Percentiles rank a stretch among this genome's conserved stretches.
Evolutionary conservation across 768 basidiomycete genomes (phyloP).

Genomic region (Pisolithus sp.): DNA sequence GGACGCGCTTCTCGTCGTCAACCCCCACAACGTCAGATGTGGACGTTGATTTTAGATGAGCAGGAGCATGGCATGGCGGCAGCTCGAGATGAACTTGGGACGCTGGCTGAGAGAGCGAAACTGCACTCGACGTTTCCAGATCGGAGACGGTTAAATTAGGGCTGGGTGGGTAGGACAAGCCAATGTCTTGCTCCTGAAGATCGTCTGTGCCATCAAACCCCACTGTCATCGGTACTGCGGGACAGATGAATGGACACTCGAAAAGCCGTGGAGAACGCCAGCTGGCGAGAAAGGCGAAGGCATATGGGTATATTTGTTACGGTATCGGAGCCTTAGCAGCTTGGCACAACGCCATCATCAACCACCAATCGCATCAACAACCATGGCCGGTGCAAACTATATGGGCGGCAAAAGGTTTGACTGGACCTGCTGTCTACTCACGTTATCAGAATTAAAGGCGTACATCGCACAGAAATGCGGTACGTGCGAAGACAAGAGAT

Average conservation of each 20-base stretch:
- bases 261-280: neutral
- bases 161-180: conserved; percentile 19
- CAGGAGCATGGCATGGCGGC: neutral
- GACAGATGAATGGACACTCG: neutral
- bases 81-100: conserved; percentile 13
- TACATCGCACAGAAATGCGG: conserved; percentile 43
- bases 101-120: conserved; percentile 9
- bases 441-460: neutral
- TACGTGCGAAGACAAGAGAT: conserved; percentile 54
- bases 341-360: too few relatives aligned
- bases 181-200: conserved; percentile 27
- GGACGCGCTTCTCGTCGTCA: conserved; percentile 8
- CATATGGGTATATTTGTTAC: too few relatives aligned
- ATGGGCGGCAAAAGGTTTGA: conserved; percentile 67
- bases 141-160: conserved; percentile 18
- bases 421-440: neutral
- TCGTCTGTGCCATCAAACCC: conserved; percentile 7
- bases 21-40: conserved; percentile 23
- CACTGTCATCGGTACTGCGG: neutral
- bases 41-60: conserved; percentile 29
- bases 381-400: conserved; percentile 66
- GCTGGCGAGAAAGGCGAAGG: neutral
- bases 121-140: conserved; percentile 15
- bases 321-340: too few relatives aligned
- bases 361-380: neutral